Base-by-base conservation (phyloP, 2,329 filamentous ascomycete genomes). In the Zymoseptoria ardabiliae region DNA sequence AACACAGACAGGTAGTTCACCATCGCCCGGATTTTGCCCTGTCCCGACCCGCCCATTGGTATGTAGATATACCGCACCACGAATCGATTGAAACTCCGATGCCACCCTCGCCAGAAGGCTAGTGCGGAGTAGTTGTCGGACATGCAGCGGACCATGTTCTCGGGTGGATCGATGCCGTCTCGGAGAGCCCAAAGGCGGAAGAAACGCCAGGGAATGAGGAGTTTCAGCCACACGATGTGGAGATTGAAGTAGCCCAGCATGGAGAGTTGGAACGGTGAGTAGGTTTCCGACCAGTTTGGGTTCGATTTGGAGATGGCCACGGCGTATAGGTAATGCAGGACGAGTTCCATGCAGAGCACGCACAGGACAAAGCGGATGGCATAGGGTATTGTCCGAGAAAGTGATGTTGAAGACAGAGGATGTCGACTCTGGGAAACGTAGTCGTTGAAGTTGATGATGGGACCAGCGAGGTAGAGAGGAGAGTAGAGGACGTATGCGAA, bases 81-180 rank as follows among this genome's bases (percentile, higher is more conserved):
- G 91, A 92, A 99, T 66, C 91, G 88, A 77, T 97, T 97, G 79
- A 90, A 97, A 64, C 86, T 91, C 56, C 92, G 87, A 76, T 99
- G 94, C 95, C 95, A 99, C 30, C 86, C 87, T 63, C 94, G 89
- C 94, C 94, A 99, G 77, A 99, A 99, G 20, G 87, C 86, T 49
- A 92, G 82, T 0, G 91, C 88, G 64, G 88, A 92, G 78, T 92
- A 97, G 74, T 97, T 97, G 78, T 99, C 86, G 70, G 87, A 92
- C 76, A 97, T 91, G 75, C 95, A 99, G 66, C 94, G 89, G 57
- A 97, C 84, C 91, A 99, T 97, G 77, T 99, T 99, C 77, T 99
- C 94, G 0, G 94, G 93, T 0, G 94, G 91, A 71, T 99, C 94
- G 66, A 99, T 85, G 62, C 90, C 90, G 72, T 99, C 94, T 17